Conservation (phyloP, 2,329 filamentous ascomycete species). For the Dothidotthia symphoricarpi region DNA sequence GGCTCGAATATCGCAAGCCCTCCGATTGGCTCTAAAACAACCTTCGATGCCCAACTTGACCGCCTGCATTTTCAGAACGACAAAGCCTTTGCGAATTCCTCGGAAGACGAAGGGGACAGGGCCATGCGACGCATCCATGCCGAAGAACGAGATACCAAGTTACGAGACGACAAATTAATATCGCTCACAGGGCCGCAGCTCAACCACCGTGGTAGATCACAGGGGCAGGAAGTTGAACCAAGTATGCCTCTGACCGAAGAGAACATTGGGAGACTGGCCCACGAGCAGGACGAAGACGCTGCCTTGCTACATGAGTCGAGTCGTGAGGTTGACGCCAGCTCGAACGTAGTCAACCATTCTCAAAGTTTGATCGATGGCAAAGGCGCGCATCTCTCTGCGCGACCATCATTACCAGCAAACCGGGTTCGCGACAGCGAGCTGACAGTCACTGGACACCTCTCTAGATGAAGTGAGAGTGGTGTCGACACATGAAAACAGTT, state of each 20-base stretch:
- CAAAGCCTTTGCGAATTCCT: conserved; percentile 41
- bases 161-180: conserved; percentile 57
- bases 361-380: conserved; percentile 18
- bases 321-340: conserved; percentile 16
- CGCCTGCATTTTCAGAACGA: conserved; percentile 40
- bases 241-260: conserved; percentile 39
- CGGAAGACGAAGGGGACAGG: conserved; percentile 48
- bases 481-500: not conserved
- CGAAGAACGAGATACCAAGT: conserved; percentile 55
- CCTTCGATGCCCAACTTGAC: conserved; percentile 38
- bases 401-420: conserved; percentile 19
- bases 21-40: conserved; percentile 27
- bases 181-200: conserved; percentile 45
- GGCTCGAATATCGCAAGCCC: conserved; percentile 28
- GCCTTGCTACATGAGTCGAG: conserved; percentile 9
- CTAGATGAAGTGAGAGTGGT: conserved; percentile 4
- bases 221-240: conserved; percentile 16
- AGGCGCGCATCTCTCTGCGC: conserved; percentile 8
- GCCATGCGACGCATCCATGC: conserved; percentile 49
- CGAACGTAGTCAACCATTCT: conserved; percentile 18
- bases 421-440: conserved; percentile 27
- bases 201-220: conserved; percentile 20
- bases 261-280: conserved; percentile 37
- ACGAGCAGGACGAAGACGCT: conserved; percentile 27
- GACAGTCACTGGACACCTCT: conserved; percentile 20